A percentile compares a stretch with the other conserved stretches of the same genome.
Conservation (phyloP, 1,139 yeast genomes). For the Lodderomyces margitis region DNA sequence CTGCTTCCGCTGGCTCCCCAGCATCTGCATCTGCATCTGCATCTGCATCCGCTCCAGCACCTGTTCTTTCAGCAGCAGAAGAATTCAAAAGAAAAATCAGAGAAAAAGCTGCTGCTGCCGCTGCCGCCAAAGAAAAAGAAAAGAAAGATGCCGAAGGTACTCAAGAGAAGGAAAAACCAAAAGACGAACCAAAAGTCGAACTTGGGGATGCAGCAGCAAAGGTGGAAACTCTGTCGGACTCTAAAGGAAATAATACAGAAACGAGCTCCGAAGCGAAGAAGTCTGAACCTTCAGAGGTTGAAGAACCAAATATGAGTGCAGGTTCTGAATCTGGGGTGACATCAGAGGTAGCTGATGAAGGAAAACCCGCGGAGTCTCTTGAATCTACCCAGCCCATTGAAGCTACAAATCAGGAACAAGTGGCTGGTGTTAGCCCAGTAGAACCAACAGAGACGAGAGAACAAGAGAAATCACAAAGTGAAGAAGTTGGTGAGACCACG, state of each 20-base stretch:
- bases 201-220: background rate
- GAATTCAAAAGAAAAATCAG: slow-evolving; percentile 17
- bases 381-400: background rate
- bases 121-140: slow-evolving; percentile 16
- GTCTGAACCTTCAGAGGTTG: background rate
- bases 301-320: no score
- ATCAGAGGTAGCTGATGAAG: background rate
- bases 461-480: slow-evolving; percentile 3
- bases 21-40: slow-evolving; percentile 1
- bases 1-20: slow-evolving; percentile 1
- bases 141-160: slow-evolving; percentile 7
- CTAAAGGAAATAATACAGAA: background rate
- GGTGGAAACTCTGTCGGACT: background rate
- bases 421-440: background rate
- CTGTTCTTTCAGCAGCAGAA: slow-evolving; percentile 18
- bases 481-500: slow-evolving; percentile 7
- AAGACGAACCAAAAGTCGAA: slow-evolving; percentile 8
- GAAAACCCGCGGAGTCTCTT: background rate
- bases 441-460: background rate
- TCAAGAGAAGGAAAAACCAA: slow-evolving; percentile 6
- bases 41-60: slow-evolving; percentile 13
- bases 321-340: slow-evolving; percentile 4
- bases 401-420: slow-evolving; percentile 2
- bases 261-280: background rate
- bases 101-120: slow-evolving; percentile 17